Conservation (phyloP, 2,329 filamentous ascomycete species). For the Aureobasidium leucospermi region DNA sequence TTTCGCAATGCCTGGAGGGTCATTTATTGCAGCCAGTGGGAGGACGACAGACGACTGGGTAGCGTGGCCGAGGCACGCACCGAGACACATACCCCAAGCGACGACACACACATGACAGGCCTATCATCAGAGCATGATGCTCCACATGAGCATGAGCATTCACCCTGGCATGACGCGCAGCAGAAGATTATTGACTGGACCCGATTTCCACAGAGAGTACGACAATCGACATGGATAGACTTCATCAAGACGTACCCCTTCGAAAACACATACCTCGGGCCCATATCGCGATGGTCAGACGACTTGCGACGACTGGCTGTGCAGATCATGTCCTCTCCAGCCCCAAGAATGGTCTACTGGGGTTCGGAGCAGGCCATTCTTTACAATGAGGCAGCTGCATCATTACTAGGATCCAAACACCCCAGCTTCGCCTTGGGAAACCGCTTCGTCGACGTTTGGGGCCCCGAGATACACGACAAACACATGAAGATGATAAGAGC, state of each 20-base stretch:
- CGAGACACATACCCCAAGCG: not conserved
- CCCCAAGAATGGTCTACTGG: conserved; percentile 25
- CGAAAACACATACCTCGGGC: conserved; percentile 23
- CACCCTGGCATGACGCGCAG: not conserved
- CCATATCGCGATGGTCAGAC: conserved; percentile 23
- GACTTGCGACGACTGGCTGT: conserved; percentile 21
- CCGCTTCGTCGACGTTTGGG: conserved; percentile 17
- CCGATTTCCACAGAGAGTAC: not conserved
- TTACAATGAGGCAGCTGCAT: conserved; percentile 30
- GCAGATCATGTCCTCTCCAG: conserved; percentile 24
- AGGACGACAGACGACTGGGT: not conserved
- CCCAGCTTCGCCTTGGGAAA: conserved; percentile 13
- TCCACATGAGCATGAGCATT: not conserved
- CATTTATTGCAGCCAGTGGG: conserved; percentile 2
- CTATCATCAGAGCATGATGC: not conserved
- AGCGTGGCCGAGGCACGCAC: not conserved
- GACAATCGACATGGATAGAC: not conserved
- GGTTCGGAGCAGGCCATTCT: conserved; percentile 28
- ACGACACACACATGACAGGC: not conserved
- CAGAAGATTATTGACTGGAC: conserved; percentile 9
- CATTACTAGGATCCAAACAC: conserved; percentile 26
- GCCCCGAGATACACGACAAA: conserved; percentile 1
- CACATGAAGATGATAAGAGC: conserved; percentile 10
- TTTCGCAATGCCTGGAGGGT: conserved; percentile 11
- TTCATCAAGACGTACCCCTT: conserved; percentile 25